Percentiles rank a stretch among this genome's conserved stretches.
phyloP scores from a whole-genome alignment of 768 basidiomycete species.

The Podaxis sp. region DNA sequence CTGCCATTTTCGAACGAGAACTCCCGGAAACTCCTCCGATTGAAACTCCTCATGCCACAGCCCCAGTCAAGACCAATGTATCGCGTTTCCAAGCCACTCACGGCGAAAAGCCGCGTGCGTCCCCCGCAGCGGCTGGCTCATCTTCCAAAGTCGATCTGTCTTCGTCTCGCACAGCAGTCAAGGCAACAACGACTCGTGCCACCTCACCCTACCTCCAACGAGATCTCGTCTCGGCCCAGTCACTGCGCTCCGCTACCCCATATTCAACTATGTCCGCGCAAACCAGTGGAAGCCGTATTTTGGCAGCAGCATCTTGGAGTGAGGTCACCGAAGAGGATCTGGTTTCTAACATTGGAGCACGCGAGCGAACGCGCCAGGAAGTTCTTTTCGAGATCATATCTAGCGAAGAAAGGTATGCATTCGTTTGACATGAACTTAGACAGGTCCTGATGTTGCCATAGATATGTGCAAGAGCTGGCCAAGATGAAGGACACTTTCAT shows the following conservation, averaged over 20 bases:
- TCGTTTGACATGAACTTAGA: conserved; percentile 1
- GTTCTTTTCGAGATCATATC: conserved; percentile 96
- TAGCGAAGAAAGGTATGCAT: conserved; percentile 84
- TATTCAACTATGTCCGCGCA: conserved; percentile 75
- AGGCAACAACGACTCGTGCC: conserved; percentile 62
- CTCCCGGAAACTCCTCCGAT: conserved; percentile 42
- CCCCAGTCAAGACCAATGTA: conserved; percentile 61
- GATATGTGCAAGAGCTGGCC: conserved; percentile 88
- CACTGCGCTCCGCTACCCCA: conserved; percentile 77
- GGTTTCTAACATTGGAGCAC: conserved; percentile 87
- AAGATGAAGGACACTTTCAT: conserved; percentile 95
- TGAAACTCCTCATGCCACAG: conserved; percentile 25
- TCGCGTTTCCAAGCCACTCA: conserved; percentile 77
- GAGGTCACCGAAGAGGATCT: conserved; percentile 94
- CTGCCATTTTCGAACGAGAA: conserved; percentile 51
- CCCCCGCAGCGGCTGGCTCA: conserved; percentile 59
- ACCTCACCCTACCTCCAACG: conserved; percentile 58
- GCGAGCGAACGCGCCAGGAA: conserved; percentile 94
- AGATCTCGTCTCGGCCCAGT: conserved; percentile 56
- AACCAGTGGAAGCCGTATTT: conserved; percentile 64
- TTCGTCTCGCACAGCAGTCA: conserved; percentile 30
- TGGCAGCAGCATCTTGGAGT: conserved; percentile 85
- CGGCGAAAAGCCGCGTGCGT: conserved; percentile 62
- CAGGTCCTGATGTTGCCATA: conserved; percentile 29
- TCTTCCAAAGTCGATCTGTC: conserved; percentile 63